phyloP scores from a whole-genome alignment of 306 rosid species.

The Inga oerstediana region DNA sequence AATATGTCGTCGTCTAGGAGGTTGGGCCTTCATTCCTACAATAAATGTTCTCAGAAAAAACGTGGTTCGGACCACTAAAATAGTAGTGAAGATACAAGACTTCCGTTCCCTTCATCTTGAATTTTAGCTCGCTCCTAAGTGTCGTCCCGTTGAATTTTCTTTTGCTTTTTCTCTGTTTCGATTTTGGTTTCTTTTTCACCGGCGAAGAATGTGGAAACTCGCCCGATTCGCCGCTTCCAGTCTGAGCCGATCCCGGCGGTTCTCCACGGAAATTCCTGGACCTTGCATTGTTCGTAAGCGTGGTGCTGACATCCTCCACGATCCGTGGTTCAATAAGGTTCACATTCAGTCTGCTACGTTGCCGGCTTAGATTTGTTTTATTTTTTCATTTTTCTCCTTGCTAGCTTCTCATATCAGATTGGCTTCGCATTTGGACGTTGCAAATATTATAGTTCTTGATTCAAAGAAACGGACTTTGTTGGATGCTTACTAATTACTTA shows the following conservation, averaged over 20 bases:
- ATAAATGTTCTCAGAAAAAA: constrained; percentile 18
- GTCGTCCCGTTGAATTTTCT: background rate
- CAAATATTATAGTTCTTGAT: background rate
- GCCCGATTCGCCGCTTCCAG: constrained; percentile 65
- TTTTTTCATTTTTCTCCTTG: background rate
- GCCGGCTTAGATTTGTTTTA: background rate
- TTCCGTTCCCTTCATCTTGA: background rate
- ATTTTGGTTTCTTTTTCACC: background rate
- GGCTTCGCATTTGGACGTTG: background rate
- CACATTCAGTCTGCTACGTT: background rate
- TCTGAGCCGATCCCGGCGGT: constrained; percentile 61
- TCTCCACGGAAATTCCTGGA: constrained; percentile 85
- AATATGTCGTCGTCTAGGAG: background rate
- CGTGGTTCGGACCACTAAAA: constrained; percentile 20
- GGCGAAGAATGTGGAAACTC: constrained; percentile 73
- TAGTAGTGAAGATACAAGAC: background rate
- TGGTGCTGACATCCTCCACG: constrained; percentile 98
- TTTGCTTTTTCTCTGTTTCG: background rate
- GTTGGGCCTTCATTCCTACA: background rate
- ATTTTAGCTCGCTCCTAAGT: background rate
- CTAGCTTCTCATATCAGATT: background rate
- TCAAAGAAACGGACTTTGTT: background rate
- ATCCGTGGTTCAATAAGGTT: constrained; percentile 99
- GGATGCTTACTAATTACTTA: background rate
- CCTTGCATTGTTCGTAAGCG: constrained; percentile 97